Percentiles rank a stretch among this genome's conserved stretches.
Conservation (phyloP, 192 early-diverging fungal genomes). For the Rhizophagus clarus region DNA sequence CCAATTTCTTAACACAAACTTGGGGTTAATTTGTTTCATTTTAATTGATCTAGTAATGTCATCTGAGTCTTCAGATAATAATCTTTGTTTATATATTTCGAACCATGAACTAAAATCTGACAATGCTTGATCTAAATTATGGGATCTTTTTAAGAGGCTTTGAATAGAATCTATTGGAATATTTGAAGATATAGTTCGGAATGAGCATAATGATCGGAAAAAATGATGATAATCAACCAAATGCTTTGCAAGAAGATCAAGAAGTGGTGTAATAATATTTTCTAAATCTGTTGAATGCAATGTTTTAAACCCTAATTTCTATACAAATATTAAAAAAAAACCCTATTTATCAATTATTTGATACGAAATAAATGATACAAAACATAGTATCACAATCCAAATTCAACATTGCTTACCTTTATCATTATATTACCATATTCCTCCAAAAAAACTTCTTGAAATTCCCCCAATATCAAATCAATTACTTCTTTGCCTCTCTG, state of each 20-base stretch:
- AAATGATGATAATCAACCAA: conserved; percentile 72
- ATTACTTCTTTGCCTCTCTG: conserved; percentile 46
- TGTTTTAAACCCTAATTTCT: background rate
- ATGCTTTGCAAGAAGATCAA: background rate
- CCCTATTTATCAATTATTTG: background rate
- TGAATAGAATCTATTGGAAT: background rate
- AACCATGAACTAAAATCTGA: background rate
- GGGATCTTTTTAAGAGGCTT: background rate
- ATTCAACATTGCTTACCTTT: background rate
- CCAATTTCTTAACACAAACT: conserved; percentile 79
- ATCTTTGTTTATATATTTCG: background rate
- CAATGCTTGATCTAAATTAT: background rate
- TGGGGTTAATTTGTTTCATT: conserved; percentile 77
- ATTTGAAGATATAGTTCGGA: background rate
- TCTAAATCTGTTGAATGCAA: background rate
- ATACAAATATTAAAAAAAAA: background rate
- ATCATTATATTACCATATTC: conserved; percentile 64
- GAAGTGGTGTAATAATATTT: background rate
- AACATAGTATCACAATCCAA: no score
- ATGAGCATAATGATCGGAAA: conserved; percentile 40
- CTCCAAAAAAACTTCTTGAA: conserved; percentile 49
- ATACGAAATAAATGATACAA: background rate
- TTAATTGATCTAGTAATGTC: conserved; percentile 38
- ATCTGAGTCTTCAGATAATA: conserved; percentile 12
- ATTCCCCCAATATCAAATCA: conserved; percentile 55